Evolutionary conservation across 2,329 filamentous ascomycete genomes (phyloP).

Genomic region (Periconia macrospinosa): DNA sequence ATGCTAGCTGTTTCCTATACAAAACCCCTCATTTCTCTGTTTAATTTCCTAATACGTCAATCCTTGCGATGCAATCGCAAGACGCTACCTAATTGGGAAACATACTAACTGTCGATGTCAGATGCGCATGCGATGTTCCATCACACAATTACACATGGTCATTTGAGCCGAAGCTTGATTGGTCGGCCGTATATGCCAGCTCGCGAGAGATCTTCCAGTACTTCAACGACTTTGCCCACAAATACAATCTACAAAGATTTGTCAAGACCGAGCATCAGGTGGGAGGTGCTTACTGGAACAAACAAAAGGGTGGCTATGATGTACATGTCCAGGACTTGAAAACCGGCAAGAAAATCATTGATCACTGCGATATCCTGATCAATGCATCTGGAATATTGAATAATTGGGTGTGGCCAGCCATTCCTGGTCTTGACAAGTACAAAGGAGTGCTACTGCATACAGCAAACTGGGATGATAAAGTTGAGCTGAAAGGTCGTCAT

Average conservation of each 20-base stretch:
- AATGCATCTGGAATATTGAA: slow-evolving; percentile 56
- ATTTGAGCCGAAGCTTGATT: slow-evolving; percentile 52
- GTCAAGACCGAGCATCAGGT: slow-evolving; percentile 39
- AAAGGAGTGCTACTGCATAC: slow-evolving; percentile 58
- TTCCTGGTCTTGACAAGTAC: slow-evolving; percentile 57
- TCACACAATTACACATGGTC: slow-evolving; percentile 56
- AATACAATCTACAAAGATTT: slow-evolving; percentile 44
- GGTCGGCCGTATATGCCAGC: slow-evolving; percentile 48
- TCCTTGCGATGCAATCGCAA: not conserved
- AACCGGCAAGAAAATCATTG: slow-evolving; percentile 33
- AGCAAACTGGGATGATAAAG: slow-evolving; percentile 56
- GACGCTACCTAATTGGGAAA: no score
- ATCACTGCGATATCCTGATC: slow-evolving; percentile 53
- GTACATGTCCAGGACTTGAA: slow-evolving; percentile 37
- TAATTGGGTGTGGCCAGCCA: slow-evolving; percentile 55
- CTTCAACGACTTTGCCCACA: slow-evolving; percentile 46
- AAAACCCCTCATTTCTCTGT: no score
- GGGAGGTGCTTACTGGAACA: slow-evolving; percentile 41
- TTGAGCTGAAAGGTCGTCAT: slow-evolving; percentile 52
- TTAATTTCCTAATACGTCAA: not conserved
- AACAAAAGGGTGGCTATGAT: slow-evolving; percentile 38
- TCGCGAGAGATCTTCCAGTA: slow-evolving; percentile 49
- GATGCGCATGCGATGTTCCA: slow-evolving; percentile 55
- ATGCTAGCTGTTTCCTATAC: not conserved
- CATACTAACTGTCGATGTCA: slow-evolving; percentile 10